These are phyloP conservation scores for Aspergillus sp. DNA, from an alignment of 2,329 filamentous ascomycete species.

Conservation along the genomic window DNA sequence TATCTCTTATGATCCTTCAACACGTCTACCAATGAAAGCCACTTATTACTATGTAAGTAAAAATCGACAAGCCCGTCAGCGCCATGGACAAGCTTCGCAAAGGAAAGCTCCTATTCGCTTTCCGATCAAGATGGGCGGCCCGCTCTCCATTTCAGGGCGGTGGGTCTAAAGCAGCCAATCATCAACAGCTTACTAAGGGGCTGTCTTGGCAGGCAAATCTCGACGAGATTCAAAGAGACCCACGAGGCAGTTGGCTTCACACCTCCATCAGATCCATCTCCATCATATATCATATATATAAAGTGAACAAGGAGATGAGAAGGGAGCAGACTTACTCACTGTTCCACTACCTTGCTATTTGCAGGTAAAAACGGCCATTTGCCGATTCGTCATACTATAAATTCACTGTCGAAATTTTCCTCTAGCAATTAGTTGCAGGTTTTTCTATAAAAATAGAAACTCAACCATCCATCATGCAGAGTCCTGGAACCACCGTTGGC, in stretches of 20 bases:
- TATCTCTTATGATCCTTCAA: background rate
- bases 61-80: constrained; percentile 30
- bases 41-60: constrained; percentile 3
- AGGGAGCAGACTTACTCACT: background rate
- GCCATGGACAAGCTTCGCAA: constrained; percentile 29
- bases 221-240: too few relatives aligned
- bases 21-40: background rate
- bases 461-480: constrained; percentile 7
- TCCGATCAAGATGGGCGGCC: too few relatives aligned
- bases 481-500: constrained; percentile 18
- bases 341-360: background rate
- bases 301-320: background rate
- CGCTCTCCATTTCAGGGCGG: too few relatives aligned
- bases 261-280: too few relatives aligned
- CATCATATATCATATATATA: background rate
- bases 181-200: too few relatives aligned
- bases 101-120: constrained; percentile 17
- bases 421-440: background rate
- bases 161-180: too few relatives aligned
- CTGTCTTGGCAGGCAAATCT: too few relatives aligned
- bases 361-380: background rate
- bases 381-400: background rate
- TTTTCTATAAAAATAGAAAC: background rate
- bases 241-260: too few relatives aligned
- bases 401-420: background rate